Evolutionary conservation across 495 filamentous ascomycete genomes (phyloP), one percentile per base, ranked within the genome.

Genomic region (Cairneyella variabilis): DNA sequence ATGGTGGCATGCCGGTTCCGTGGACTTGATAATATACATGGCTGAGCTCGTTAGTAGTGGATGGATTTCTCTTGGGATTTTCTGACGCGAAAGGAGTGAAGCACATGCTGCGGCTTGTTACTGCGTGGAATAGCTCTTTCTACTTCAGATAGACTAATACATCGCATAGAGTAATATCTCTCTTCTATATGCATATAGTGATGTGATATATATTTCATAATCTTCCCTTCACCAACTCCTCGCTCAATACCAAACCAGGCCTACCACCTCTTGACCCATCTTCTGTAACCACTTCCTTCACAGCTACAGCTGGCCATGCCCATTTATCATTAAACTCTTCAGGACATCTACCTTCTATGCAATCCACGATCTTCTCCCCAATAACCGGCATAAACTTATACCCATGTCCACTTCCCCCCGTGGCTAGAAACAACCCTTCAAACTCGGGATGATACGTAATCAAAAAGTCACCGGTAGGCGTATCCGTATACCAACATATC

Each of bases 401-500:
- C 3, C 66, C 91, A 66, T 97, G 91, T 2, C 91, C 91, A 60
- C 84, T 89, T 12, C 88, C 91, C 12, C 91, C 91, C 0, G 88
- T 92, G 1, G 89, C 86, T 12, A 97, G 62, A 66, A 96, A 91
- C 17, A 96, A 70, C 11, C 79, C 77, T 21, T 75, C 60, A 64
- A 81, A 80, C 8, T 67, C 62, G 0, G 90, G 90, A 56, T 93
- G 88, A 56, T 87, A 88, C 49, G 82, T 77, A 51, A 95, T 77
- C 26, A 96, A 71, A 71, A 91, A 96, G 65, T 95, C 86, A 5
- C 81, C 88, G 14, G 77, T 82, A 7, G 87, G 76, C 12, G 89
- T 95, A 72, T 95, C 91, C 6, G 78, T 83, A 58, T 97, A 96
- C 89, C 89, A 95, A 66, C 91, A 98, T 37, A 97, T 69, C 16